These are phyloP conservation scores for Fomitopsis palustris DNA, from an alignment of 1,284 basidiomycete genomes.

Conservation along the genomic window DNA sequence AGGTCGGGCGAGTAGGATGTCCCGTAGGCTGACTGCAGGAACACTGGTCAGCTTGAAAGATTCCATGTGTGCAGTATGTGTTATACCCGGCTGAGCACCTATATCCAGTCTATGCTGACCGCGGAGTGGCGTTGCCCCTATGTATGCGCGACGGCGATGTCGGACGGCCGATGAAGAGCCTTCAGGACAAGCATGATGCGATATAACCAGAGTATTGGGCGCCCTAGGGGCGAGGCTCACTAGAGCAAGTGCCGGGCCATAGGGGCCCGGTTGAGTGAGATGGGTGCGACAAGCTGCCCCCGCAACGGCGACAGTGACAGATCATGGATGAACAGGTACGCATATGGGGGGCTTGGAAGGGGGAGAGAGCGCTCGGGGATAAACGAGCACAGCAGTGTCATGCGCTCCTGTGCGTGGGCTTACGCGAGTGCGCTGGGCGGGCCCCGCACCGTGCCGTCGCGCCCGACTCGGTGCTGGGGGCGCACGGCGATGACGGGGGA, in stretches of 20 bases:
- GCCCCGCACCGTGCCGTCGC: not conserved
- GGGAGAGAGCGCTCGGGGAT: not conserved
- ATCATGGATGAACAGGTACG: not conserved
- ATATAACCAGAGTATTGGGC: too few relatives aligned
- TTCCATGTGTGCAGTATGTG: too few relatives aligned
- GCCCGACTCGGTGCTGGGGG: too few relatives aligned
- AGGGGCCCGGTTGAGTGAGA: not conserved
- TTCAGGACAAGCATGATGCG: not conserved
- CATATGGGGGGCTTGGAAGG: not conserved
- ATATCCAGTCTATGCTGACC: not conserved
- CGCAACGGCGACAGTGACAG: not conserved
- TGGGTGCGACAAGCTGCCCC: not conserved
- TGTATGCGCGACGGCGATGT: not conserved
- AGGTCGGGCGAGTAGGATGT: too few relatives aligned
- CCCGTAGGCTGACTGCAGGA: too few relatives aligned
- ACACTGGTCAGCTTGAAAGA: too few relatives aligned
- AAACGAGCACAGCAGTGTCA: not conserved
- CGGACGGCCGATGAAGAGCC: not conserved
- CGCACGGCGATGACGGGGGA: not conserved
- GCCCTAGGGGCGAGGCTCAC: too few relatives aligned
- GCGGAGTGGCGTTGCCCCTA: not conserved
- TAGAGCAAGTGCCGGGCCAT: too few relatives aligned
- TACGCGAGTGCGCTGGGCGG: not conserved
- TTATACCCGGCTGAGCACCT: not conserved
- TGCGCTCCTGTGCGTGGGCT: not conserved